Evolutionary conservation across 352 stramenopile species (phyloP).

Genomic region (Globisporangium iwayamae): DNA sequence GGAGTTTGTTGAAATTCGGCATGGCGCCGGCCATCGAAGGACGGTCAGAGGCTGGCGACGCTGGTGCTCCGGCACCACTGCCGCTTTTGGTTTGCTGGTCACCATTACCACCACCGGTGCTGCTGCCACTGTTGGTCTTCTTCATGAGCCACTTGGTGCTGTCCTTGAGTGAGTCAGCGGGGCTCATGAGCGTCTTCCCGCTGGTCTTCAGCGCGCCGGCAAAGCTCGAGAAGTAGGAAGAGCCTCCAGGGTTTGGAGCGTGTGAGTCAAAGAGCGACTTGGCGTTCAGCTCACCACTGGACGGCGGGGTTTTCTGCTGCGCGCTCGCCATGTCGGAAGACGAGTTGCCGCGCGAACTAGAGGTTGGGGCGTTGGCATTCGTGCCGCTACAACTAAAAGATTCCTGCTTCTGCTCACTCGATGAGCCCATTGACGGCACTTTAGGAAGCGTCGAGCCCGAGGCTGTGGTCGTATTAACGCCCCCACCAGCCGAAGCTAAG

Average conservation of each 20-base stretch:
- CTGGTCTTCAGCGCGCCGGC: conserved; percentile 61
- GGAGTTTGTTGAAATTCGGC: conserved; percentile 51
- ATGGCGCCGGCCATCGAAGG: conserved; percentile 20
- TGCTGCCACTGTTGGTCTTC: conserved; percentile 35
- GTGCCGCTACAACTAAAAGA: neutral
- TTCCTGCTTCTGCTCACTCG: conserved; percentile 8
- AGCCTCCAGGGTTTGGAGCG: conserved; percentile 17
- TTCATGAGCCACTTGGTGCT: conserved; percentile 78
- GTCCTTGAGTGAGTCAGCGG: conserved; percentile 49
- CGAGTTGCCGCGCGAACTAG: conserved; percentile 3
- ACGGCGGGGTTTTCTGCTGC: neutral
- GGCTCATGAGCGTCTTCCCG: conserved; percentile 65
- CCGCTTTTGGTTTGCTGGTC: conserved; percentile 21
- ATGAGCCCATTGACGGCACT: neutral
- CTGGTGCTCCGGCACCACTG: neutral
- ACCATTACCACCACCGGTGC: conserved; percentile 18
- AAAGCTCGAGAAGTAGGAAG: conserved; percentile 74
- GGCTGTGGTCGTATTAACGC: neutral
- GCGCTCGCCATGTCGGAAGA: neutral
- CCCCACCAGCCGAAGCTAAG: neutral
- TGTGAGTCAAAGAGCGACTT: conserved; percentile 39
- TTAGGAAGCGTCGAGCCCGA: neutral
- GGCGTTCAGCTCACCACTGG: conserved; percentile 27
- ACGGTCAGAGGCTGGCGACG: neutral
- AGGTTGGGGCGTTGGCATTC: neutral